Evolutionary conservation across 192 early-diverging fungal species (phyloP), one percentile per base, ranked within the genome.

Genomic region (Pilobolus umbonatus): DNA sequence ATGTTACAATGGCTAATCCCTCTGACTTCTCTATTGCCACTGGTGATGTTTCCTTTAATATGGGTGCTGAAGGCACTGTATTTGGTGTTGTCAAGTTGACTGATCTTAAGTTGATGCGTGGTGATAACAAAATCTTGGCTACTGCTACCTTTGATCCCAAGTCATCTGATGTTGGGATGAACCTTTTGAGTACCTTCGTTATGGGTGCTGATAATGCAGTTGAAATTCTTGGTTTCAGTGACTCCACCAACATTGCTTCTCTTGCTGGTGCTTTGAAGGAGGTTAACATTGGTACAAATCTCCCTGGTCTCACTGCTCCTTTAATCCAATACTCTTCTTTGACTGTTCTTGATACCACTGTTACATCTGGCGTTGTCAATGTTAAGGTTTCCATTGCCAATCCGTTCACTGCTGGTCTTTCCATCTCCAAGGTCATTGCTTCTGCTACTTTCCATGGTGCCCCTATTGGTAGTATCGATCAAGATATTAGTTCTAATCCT

Each of bases 51-150:
- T 66, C 57, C 3, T 79, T 81, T 45, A 36, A 29, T 5, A 68
- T 84, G 65, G 32, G 59, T 8, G 80, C 75, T 43, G 61, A 71
- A 36, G 62, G 63, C 19, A 56, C 50, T 28, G 57, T 67, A 22
- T 68, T 84, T 47, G 82, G 82, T 43, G 63, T 69, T 29, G 80
- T 78, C 17, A 50, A 69, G 38, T 66, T 80, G 34, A 55, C 61
- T 5, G 60, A 59, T 30, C 50, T 84, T 60, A 65, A 66, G 28
- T 47, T 84, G 5, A 44, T 51, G 10, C 78, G 72, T 47, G 77
- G 77, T 32, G 36, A 43, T 30, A 80, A 74, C 64, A 48, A 44
- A 32, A 40, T 71, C 3, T 60, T 48, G 15, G 76, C 73, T 30
- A 52, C 46, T 9, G 77, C 74, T 21, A 47, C 64, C 8, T 76